Base-by-base conservation (phyloP, 106 monocot species). In the Dioscorea alata region DNA sequence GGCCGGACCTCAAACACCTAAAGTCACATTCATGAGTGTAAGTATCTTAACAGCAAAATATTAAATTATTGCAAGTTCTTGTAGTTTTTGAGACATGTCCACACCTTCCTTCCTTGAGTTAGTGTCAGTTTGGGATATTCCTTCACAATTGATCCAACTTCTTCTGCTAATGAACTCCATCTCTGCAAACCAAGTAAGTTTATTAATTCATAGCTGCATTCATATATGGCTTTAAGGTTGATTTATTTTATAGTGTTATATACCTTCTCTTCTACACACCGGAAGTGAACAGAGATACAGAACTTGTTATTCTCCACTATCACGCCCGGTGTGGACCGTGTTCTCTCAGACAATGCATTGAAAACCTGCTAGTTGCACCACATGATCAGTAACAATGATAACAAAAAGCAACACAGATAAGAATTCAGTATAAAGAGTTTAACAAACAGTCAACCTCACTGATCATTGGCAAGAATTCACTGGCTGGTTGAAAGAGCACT, bases 391-490 rank as follows among this genome's bases (percentile, higher is more conserved):
- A 42, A 42, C 42, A 42, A 10, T 6, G 6, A 10, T 3, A 42
- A 42, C 42, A 42, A 42, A 42, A 42, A 42, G 10, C 42, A 42
- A 42, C 42, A 42, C 4, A 42, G 10, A 6, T 42, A 42, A 42
- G 42, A 42, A 6, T 42, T 42, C 5, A 6, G 5, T 42, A 3
- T 10, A 42, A 42, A 42, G 42, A 42, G 42, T 0, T 28, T 28
- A 28, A 42, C 4, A 42, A 42, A 53, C 71, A 28, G 28, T 3
- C 48, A 31, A 91, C 88, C 80, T 88, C 73, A 57, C 85, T 83
- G 18, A 92, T 92, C 88, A 92, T 88, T n/a, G 82, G 81, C 16
- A 88, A 73, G 76, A 85, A 92, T 69, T 92, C 88, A 48, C 83
- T 81, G 23, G 92, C 92, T 33, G 92, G 88, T 68, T 92, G 92